Percentiles rank a stretch among this genome's conserved stretches.
Evolutionary conservation across 2,329 filamentous ascomycete species (phyloP).

Genomic region (Aotearoamyces nothofagi): DNA sequence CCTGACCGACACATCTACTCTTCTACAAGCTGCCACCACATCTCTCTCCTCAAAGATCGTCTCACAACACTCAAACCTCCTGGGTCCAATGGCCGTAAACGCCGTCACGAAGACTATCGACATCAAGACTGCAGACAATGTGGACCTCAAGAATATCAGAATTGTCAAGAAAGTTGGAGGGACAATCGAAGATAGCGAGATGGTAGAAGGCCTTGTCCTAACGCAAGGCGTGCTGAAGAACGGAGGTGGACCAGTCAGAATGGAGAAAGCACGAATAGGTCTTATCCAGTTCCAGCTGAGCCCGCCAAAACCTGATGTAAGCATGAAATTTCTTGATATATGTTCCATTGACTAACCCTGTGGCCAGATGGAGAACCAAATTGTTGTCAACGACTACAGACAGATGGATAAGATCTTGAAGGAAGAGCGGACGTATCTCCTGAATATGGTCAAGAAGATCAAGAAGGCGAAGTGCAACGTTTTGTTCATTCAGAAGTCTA

Average conservation of each 20-base stretch:
- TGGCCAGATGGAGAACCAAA: conserved; percentile 90
- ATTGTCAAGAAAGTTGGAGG: conserved; percentile 97
- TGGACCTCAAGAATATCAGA: conserved; percentile 89
- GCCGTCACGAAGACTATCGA: conserved; percentile 94
- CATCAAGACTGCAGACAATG: conserved; percentile 87
- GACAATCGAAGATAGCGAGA: conserved; percentile 95
- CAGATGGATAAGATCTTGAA: conserved; percentile 99
- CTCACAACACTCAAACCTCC: conserved; percentile 84
- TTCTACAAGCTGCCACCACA: conserved; percentile 92
- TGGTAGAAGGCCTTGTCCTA: conserved; percentile 87
- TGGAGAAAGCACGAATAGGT: conserved; percentile 95
- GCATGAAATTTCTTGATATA: conserved; percentile 15
- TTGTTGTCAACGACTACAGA: conserved; percentile 96
- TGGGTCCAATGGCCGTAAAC: conserved; percentile 97
- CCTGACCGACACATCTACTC: conserved; percentile 71
- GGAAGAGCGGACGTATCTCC: conserved; percentile 92
- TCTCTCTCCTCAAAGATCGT: conserved; percentile 98
- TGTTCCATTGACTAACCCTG: conserved; percentile 7
- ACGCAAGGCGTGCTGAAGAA: conserved; percentile 90
- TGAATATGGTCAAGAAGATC: conserved; percentile 99
- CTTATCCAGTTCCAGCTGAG: conserved; percentile 98
- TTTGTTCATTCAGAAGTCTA: conserved; percentile 95
- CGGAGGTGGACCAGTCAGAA: conserved; percentile 75
- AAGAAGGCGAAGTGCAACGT: conserved; percentile 99
- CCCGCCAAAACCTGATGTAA: conserved; percentile 88